phyloP scores from a whole-genome alignment of 2,329 filamentous ascomycete species.

The Colletotrichum echinochloae region DNA sequence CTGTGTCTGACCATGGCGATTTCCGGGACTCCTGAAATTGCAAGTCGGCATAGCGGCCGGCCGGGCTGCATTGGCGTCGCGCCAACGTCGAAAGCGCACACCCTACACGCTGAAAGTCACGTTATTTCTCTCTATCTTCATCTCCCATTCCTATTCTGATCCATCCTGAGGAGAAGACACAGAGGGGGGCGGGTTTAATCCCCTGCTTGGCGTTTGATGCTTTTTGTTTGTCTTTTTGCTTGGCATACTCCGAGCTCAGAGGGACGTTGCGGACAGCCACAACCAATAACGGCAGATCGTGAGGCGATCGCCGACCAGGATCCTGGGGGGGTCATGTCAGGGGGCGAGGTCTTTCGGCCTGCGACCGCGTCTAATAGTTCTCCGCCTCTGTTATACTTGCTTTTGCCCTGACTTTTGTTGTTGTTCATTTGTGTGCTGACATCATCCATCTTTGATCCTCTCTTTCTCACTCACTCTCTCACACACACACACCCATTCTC shows the following conservation, averaged over 20 bases:
- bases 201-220: conserved; percentile 36
- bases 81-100: conserved; percentile 18
- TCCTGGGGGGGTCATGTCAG: not conserved
- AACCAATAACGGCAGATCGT: conserved; percentile 3
- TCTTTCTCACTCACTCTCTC: conserved; percentile 4
- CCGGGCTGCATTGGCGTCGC: conserved; percentile 35
- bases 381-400: conserved; percentile 24
- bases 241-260: not conserved
- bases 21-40: conserved; percentile 32
- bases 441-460: conserved; percentile 35
- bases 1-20: conserved; percentile 39
- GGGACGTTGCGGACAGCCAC: conserved; percentile 21
- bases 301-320: conserved; percentile 28
- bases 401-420: conserved; percentile 30
- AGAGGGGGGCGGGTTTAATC: conserved; percentile 1
- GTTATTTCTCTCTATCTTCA: not conserved
- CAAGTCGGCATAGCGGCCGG: conserved; percentile 33
- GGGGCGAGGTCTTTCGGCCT: conserved; percentile 12
- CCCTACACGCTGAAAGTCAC: not conserved
- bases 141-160: not conserved
- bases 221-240: conserved; percentile 8
- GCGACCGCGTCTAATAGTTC: conserved; percentile 36
- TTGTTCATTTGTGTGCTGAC: conserved; percentile 35
- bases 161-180: not conserved
- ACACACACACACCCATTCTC: not conserved